Evolutionary conservation across 2,329 filamentous ascomycete genomes (phyloP), one percentile per base, ranked within the genome.

Genomic region (Alternaria consortialis): DNA sequence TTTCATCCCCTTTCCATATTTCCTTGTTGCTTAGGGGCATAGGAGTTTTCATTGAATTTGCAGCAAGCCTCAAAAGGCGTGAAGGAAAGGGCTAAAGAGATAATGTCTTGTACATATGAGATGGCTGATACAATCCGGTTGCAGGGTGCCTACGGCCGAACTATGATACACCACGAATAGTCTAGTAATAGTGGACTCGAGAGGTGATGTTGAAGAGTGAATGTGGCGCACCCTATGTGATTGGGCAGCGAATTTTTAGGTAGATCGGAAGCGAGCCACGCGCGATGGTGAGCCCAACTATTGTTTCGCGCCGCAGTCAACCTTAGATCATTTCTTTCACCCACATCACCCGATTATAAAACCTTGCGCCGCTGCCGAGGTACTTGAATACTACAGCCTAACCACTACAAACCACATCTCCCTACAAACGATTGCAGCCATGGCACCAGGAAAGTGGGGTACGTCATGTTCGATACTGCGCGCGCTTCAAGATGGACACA

Each of bases 361-460:
- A 58, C 44, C 46, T 29, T 53, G 47, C 58, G 48, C 52, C 11
- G 46, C 58, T 40, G 50, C 47, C 47, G 34, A n/a, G 17, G 37
- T 36, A 13, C 23, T 25, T 44, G 29, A 11, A 40, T 32, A 36
- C 17, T 15, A 13, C 29, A 27, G 13, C 31, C 25, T 36, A 54
- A 48, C 43, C 32, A 58, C 56, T 34, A 52, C 34, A 25, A 17
- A n/a, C 7, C 32, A 15, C 34, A 53, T 34, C 25, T 40, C 56
- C 44, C 20, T 36, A 67, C 61, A 55, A 59, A 42, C 58, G 51
- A 65, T 65, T 64, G 67, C 66, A 70, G 72, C 48, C 57, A 80
- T 80, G 77, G 74, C 77, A 60, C 76, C 77, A 64, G 70, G 72
- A 62, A 77, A 78, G 70, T 80, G 77, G 77, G 77, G 77, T 80